Evolutionary conservation across 768 basidiomycete species (phyloP), one percentile per base, ranked within the genome.

Genomic region (Boletus barrowsii): DNA sequence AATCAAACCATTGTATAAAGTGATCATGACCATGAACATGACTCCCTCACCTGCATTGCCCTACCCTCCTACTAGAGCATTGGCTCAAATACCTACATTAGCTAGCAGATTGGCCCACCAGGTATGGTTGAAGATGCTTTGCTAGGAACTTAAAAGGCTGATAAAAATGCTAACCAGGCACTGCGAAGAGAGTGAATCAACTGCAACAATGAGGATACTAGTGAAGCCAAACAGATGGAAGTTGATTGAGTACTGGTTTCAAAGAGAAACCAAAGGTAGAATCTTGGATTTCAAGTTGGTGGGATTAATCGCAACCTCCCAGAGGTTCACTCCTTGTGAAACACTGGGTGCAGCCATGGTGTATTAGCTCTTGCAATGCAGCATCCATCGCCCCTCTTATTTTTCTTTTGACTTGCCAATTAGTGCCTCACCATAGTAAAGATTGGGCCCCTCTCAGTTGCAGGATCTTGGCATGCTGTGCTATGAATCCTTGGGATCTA

Each of bases 1-100:
- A 17, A 68, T 50, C 13, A 81, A 62, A 8, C 67, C 63, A 24
- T 77, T 65, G 69, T 77, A 83, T 13, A 83, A 15, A 7, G 54
- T 48, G 4, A 40, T 55, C 54, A 55, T 55, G 17, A 55, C 13
- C 43, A 39, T 37, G 43, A 55, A 55, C 10, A 48, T 49, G 43
- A 55, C 37, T 3, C 54, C 54, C 5, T 48, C 54, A 30, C 54
- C 54, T 14, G 54, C 20, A 20, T 55, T 40, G 17, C 54, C 54
- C 30, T 29, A 49, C 15, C 54, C 54, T 1, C 8, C 54, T 3
- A 37, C 54, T 7, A 54, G 42, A 9, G 54, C 47, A n/a, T 54
- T 54, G 11, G 54, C 54, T 14, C 33, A 18, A 30, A 39, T 1
- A 17, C 35, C 7, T 0, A 1, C 11, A 14, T 54, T 26, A 54